Conservation (phyloP, 2,329 filamentous ascomycete species). For the Aspergillus ochraceus region DNA sequence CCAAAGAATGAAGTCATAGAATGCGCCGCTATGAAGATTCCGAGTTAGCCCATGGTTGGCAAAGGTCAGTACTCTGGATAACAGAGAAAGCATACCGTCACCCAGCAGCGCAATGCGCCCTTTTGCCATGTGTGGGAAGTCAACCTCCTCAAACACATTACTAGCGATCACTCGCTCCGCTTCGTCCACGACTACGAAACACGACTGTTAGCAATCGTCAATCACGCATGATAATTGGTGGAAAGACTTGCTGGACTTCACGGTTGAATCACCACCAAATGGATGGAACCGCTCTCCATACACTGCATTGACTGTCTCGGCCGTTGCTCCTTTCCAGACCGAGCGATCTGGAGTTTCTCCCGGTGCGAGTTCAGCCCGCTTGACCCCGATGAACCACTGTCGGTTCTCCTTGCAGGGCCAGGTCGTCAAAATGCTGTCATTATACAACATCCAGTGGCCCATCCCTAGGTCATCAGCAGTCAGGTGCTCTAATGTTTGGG, state of each 20-base stretch:
- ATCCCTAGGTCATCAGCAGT: neutral
- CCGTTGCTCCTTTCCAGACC: slow-evolving; percentile 1
- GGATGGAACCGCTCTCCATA: slow-evolving; percentile 3
- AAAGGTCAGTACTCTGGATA: neutral
- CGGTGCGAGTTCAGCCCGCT: neutral
- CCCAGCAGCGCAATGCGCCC: slow-evolving; percentile 3
- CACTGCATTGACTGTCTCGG: slow-evolving; percentile 1
- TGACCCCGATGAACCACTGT: slow-evolving; percentile 7
- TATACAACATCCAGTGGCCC: slow-evolving; percentile 3
- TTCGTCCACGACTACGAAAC: neutral
- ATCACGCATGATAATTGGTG: too few species aligned
- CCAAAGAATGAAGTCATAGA: slow-evolving; percentile 3
- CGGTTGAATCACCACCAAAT: neutral
- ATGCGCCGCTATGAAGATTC: neutral
- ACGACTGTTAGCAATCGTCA: neutral
- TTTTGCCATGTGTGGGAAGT: slow-evolving; percentile 1
- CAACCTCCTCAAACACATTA: slow-evolving; percentile 4
- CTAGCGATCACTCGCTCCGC: slow-evolving; percentile 5
- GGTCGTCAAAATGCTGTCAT: slow-evolving; percentile 1
- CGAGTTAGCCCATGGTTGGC: neutral
- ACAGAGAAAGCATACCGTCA: slow-evolving; percentile 1
- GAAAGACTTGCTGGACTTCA: neutral
- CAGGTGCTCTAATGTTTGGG: neutral
- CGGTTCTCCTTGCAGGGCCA: slow-evolving; percentile 5
- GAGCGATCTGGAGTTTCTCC: neutral